These are phyloP conservation scores for Persicaria tinctoria DNA, from an alignment of 148 eudicot genomes.

Conservation along the genomic window DNA sequence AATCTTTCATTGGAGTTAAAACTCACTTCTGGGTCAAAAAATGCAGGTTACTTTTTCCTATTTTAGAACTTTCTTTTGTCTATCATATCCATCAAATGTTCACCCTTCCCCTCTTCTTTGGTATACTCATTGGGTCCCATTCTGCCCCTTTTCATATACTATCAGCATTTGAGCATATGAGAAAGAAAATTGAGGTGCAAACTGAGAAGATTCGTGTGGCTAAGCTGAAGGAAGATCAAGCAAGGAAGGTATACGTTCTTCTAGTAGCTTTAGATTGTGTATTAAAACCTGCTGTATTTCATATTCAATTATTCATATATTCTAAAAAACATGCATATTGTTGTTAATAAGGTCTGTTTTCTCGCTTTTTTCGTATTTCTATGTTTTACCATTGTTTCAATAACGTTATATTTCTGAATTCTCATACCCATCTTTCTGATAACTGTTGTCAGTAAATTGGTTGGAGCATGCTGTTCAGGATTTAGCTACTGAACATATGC, in stretches of 20 bases:
- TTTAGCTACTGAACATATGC: background rate
- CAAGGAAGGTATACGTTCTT: constrained; percentile 47
- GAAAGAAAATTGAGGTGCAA: constrained; percentile 89
- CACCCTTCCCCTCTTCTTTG: constrained; percentile 13
- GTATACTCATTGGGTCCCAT: constrained; percentile 1
- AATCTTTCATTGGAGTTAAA: constrained; percentile 82
- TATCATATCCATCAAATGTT: background rate
- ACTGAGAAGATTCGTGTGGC: constrained; percentile 73
- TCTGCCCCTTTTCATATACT: background rate
- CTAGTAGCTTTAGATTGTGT: background rate
- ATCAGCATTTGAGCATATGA: constrained; percentile 85
- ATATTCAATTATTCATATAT: no score
- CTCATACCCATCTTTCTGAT: background rate
- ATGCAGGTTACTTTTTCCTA: constrained; percentile 52
- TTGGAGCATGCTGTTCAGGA: background rate
- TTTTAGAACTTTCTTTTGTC: background rate
- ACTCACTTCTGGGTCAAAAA: constrained; percentile 94
- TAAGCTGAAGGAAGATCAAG: constrained; percentile 81
- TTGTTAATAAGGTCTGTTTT: background rate
- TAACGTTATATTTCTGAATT: background rate
- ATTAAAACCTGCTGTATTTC: background rate
- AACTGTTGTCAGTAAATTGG: background rate
- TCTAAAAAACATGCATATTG: background rate
- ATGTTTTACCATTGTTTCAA: background rate
- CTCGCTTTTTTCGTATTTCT: background rate